phyloP scores from a whole-genome alignment of 192 early-diverging fungal genomes.

The Diversispora epigaea region DNA sequence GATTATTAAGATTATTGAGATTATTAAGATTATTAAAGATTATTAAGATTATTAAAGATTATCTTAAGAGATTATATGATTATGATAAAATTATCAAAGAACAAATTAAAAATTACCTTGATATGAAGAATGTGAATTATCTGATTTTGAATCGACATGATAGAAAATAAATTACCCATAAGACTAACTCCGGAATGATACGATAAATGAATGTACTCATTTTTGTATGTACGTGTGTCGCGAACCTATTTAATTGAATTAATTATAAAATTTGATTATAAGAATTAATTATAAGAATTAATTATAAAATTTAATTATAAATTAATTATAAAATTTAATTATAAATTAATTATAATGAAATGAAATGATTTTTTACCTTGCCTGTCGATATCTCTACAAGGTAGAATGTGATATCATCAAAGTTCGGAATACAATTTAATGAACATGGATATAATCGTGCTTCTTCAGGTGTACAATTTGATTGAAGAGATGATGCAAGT shows the following conservation, averaged over 20 bases:
- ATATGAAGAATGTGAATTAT: slow-evolving; percentile 64
- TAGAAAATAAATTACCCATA: slow-evolving; percentile 57
- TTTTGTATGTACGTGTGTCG: slow-evolving; percentile 54
- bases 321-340: too few relatives aligned
- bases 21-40: neutral
- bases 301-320: too few relatives aligned
- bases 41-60: too few relatives aligned
- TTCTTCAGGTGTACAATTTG: slow-evolving; percentile 31
- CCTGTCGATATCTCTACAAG: slow-evolving; percentile 60
- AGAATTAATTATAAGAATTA: too few relatives aligned
- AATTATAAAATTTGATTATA: neutral
- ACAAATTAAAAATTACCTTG: slow-evolving; percentile 58
- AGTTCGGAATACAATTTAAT: slow-evolving; percentile 45
- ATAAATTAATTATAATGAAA: too few relatives aligned
- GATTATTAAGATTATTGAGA: too few relatives aligned
- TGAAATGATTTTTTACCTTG: slow-evolving; percentile 46
- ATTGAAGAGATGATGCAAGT: slow-evolving; percentile 3
- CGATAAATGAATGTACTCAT: slow-evolving; percentile 63
- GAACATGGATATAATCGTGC: slow-evolving; percentile 48
- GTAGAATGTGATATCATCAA: slow-evolving; percentile 70
- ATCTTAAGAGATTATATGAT: neutral
- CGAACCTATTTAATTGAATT: slow-evolving; percentile 42
- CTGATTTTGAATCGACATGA: slow-evolving; percentile 73
- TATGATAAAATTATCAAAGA: neutral
- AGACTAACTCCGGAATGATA: slow-evolving; percentile 71